These are phyloP conservation scores for Zarea fungicola DNA, from an alignment of 2,329 filamentous ascomycete species.

Conservation along the genomic window DNA sequence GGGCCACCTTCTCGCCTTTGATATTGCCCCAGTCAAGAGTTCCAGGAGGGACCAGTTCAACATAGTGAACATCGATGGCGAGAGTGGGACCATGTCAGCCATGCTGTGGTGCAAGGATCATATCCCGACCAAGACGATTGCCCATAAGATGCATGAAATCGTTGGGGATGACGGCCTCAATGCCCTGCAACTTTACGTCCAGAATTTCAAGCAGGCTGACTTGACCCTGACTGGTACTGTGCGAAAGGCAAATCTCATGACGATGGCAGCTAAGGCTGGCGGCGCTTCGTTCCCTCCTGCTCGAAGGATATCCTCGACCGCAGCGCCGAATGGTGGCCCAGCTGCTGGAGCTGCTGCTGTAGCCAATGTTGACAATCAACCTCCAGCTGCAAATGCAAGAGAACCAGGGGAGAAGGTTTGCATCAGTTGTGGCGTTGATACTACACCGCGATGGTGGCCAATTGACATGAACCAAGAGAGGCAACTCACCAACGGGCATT, in stretches of 20 bases:
- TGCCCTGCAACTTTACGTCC: slow-evolving; percentile 79
- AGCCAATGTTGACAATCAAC: slow-evolving; percentile 21
- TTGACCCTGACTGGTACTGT: slow-evolving; percentile 84
- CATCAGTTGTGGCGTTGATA: slow-evolving; percentile 61
- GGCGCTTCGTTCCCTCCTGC: slow-evolving; percentile 27
- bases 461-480: slow-evolving; percentile 49
- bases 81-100: slow-evolving; percentile 78
- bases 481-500: slow-evolving; percentile 46
- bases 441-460: slow-evolving; percentile 70
- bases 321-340: slow-evolving; percentile 28
- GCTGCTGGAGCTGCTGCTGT: background rate
- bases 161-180: slow-evolving; percentile 68
- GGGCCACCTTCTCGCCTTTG: slow-evolving; percentile 81
- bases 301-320: slow-evolving; percentile 53
- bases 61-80: slow-evolving; percentile 74
- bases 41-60: slow-evolving; percentile 76
- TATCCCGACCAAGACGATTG: slow-evolving; percentile 60
- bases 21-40: slow-evolving; percentile 83
- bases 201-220: slow-evolving; percentile 92
- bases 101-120: slow-evolving; percentile 92
- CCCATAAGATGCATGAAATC: slow-evolving; percentile 75
- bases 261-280: slow-evolving; percentile 54
- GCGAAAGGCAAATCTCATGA: slow-evolving; percentile 79
- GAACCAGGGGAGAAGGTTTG: slow-evolving; percentile 51
- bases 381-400: slow-evolving; percentile 22